Base-by-base conservation (phyloP, 163 green algal species). In the Scenedesmus sp. region DNA sequence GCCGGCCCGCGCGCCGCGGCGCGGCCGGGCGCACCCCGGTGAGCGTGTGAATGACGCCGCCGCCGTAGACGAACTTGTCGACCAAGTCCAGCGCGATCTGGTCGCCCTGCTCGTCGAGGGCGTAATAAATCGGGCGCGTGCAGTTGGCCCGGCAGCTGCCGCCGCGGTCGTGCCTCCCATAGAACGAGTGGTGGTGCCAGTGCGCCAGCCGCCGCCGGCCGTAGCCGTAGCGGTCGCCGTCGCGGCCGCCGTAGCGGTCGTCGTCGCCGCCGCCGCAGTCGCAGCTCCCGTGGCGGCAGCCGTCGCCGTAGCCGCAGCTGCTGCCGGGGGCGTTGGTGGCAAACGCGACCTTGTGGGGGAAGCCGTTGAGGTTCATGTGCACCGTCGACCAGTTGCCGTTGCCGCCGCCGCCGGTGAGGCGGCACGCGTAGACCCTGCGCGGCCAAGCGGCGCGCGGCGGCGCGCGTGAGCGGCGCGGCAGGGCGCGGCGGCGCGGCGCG, bases 31-130 rank as follows among this genome's bases (percentile, higher is more conserved):
- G 44, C 26, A 74, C 64, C 28, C 3, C 4, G 33, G 44, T 60
- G 28, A 74, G 60, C 0, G 64, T 74, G 36, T 74, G 64, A 10
- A 74, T 24, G 31, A 74, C 64, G 10, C 64, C 64, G n/a, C 64
- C 64, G 33, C 64, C 64, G 31, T 60, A 74, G 28, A 74, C 26
- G 33, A 74, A 74, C 64, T 74, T 74, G 64, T 74, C 64, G 1
- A 56, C 26, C 5, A 29, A 26, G 36, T 56, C 36, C 13, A 74
- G 60, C 4, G 44, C 45, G 28, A 62, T 31, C 6, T 48, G 28
- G 14, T 62, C 28, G 28, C 4, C 47, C 45, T 60, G 64, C 47
- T 74, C 64, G 34, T 74, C 64, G 47, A 74, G 44, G 45, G 60
- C n/a, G 56, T 44, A 64, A 29, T 64, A 44, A 14, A 31, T 11